phyloP scores from a whole-genome alignment of 2,329 filamentous ascomycete species.

The Arthrobotrys entomopaga region DNA sequence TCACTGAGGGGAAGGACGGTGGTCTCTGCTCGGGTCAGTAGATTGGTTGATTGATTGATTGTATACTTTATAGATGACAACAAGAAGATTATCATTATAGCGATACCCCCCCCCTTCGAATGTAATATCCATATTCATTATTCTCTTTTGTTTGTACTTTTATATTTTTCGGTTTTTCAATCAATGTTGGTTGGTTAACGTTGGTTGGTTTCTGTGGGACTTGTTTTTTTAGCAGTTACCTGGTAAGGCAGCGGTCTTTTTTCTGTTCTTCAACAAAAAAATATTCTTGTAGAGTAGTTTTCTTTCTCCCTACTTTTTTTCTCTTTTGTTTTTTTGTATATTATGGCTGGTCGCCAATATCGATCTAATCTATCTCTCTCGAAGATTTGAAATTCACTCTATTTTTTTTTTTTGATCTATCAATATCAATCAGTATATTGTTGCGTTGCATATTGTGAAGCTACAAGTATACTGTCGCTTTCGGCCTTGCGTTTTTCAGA shows the following conservation, averaged over 20 bases:
- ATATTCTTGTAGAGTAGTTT: constrained; percentile 34
- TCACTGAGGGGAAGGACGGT: constrained; percentile 47
- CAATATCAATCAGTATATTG: no score
- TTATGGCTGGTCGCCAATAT: constrained; percentile 19
- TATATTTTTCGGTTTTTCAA: constrained; percentile 12
- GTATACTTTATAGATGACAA: constrained; percentile 18
- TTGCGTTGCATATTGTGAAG: no score
- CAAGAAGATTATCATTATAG: not conserved
- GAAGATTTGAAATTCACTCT: not conserved
- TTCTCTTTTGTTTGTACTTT: not conserved
- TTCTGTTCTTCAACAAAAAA: not conserved
- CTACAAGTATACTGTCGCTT: no score
- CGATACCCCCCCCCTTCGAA: no score
- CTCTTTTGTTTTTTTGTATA: constrained; percentile 8
- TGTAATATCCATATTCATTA: no score
- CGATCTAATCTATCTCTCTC: constrained; percentile 14
- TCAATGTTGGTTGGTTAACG: no score
- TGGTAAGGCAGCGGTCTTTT: constrained; percentile 9
- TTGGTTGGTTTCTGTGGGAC: constrained; percentile 8
- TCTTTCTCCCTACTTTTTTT: constrained; percentile 2
- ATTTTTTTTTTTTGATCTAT: no score
- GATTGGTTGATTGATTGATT: no score
- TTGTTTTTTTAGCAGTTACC: constrained; percentile 24
- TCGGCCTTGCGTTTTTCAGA: no score
- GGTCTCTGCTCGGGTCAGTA: constrained; percentile 44